A percentile compares a stretch with the other conserved stretches of the same genome.
phyloP scores from a whole-genome alignment of 2,329 filamentous ascomycete genomes.

The Lachnellula hyalina region DNA sequence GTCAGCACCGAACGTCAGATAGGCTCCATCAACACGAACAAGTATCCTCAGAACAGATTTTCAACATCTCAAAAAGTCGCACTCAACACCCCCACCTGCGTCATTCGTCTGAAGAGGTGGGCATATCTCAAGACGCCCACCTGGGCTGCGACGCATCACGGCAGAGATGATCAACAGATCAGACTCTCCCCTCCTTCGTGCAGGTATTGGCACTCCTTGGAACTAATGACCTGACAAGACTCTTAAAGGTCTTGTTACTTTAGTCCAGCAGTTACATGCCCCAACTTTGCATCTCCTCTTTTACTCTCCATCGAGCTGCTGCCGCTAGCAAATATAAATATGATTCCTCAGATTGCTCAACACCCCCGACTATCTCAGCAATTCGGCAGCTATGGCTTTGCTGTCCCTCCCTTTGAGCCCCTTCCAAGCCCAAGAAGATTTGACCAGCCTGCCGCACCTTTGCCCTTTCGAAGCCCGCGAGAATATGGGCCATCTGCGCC shows the following conservation, averaged over 20 bases:
- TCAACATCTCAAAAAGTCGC: constrained; percentile 3
- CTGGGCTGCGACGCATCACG: constrained; percentile 19
- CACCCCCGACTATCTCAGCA: constrained; percentile 34
- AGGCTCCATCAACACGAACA: neutral
- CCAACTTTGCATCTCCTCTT: neutral
- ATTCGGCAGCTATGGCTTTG: constrained; percentile 23
- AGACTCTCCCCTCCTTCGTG: constrained; percentile 29
- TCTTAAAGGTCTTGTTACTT: constrained; percentile 8
- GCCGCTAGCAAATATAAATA: constrained; percentile 30
- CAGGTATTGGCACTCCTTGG: constrained; percentile 32
- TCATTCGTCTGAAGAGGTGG: constrained; percentile 3
- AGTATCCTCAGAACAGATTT: neutral
- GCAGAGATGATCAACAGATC: constrained; percentile 31
- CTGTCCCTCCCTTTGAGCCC: constrained; percentile 24
- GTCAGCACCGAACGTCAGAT: neutral
- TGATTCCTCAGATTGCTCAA: constrained; percentile 44
- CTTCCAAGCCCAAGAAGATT: constrained; percentile 15
- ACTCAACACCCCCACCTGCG: neutral
- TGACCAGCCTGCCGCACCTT: constrained; percentile 17
- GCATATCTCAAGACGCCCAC: constrained; percentile 14
- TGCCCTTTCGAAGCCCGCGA: constrained; percentile 28
- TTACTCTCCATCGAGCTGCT: constrained; percentile 5
- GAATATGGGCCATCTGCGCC: constrained; percentile 17
- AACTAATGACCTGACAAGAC: constrained; percentile 20
- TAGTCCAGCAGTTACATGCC: constrained; percentile 9